These are phyloP conservation scores for Tuber microsphaerosporum DNA, from an alignment of 495 filamentous ascomycete species.

Conservation along the genomic window DNA sequence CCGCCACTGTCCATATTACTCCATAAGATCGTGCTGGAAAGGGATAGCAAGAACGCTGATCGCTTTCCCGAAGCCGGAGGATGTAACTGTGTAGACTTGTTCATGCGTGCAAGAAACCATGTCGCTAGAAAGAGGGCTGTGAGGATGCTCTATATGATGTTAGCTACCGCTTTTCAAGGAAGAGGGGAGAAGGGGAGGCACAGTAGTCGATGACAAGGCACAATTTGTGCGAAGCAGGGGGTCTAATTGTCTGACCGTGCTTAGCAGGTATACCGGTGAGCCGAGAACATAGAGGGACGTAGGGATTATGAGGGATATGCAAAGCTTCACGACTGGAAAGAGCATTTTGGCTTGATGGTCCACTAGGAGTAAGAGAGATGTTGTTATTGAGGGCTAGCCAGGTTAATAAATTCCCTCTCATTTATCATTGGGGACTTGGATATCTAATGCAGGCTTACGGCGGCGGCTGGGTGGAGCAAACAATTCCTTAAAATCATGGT, in stretches of 20 bases:
- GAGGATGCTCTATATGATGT: slow-evolving; percentile 14
- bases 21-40: slow-evolving; percentile 23
- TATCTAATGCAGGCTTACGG: not conserved
- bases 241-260: slow-evolving; percentile 23
- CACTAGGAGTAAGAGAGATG: slow-evolving; percentile 6
- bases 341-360: not conserved
- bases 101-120: slow-evolving; percentile 29
- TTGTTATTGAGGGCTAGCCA: not conserved
- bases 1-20: slow-evolving; percentile 19
- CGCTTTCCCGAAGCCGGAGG: slow-evolving; percentile 23
- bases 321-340: slow-evolving; percentile 24
- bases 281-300: slow-evolving; percentile 20
- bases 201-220: slow-evolving; percentile 27
- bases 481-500: not conserved
- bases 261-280: slow-evolving; percentile 23
- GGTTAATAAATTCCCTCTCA: not conserved
- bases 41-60: slow-evolving; percentile 21
- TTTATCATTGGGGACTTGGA: slow-evolving; percentile 7
- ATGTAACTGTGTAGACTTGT: slow-evolving; percentile 14
- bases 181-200: not conserved
- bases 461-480: not conserved
- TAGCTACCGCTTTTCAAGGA: not conserved
- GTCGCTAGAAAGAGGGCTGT: slow-evolving; percentile 22
- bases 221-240: slow-evolving; percentile 20
- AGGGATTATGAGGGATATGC: slow-evolving; percentile 29